Percentiles rank a stretch among this genome's conserved stretches.
Evolutionary conservation across 1,284 basidiomycete genomes (phyloP).

Genomic region (Tilletia indica): DNA sequence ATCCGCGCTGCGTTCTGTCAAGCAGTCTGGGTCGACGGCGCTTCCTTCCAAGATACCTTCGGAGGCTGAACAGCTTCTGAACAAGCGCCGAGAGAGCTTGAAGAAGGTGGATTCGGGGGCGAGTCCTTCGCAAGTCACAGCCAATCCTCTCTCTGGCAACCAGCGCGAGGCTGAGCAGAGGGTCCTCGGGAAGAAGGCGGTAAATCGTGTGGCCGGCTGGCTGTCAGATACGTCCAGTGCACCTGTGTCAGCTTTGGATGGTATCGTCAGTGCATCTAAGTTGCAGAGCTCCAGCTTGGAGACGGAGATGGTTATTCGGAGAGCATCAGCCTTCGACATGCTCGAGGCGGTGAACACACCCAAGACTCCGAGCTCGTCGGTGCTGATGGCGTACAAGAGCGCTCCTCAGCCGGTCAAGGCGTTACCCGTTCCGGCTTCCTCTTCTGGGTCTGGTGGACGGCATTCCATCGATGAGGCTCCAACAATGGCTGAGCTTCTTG

Average conservation of each 20-base stretch:
- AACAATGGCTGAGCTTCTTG: slow-evolving; percentile 30
- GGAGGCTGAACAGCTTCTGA: not conserved
- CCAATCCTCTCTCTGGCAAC: slow-evolving; percentile 18
- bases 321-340: slow-evolving; percentile 20
- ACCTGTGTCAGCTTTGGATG: not conserved
- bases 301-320: not conserved
- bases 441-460: not conserved
- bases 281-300: not conserved
- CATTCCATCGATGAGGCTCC: slow-evolving; percentile 24
- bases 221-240: slow-evolving; percentile 31
- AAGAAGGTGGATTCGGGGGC: not conserved
- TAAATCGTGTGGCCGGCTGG: slow-evolving; percentile 39
- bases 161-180: slow-evolving; percentile 28
- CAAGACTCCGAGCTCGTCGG: not conserved
- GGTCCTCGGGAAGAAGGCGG: slow-evolving; percentile 17
- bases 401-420: slow-evolving; percentile 16
- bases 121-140: not conserved
- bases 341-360: slow-evolving; percentile 39
- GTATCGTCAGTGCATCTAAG: not conserved
- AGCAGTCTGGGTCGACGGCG: slow-evolving; percentile 17
- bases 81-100: slow-evolving; percentile 9
- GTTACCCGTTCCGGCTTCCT: slow-evolving; percentile 27
- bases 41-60: not conserved
- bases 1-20: slow-evolving; percentile 14
- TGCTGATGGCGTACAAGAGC: slow-evolving; percentile 24